A percentile compares a stretch with the other conserved stretches of the same genome.
These are phyloP conservation scores for Phialophora chinensis DNA, from an alignment of 2,329 filamentous ascomycete genomes.

Conservation along the genomic window DNA sequence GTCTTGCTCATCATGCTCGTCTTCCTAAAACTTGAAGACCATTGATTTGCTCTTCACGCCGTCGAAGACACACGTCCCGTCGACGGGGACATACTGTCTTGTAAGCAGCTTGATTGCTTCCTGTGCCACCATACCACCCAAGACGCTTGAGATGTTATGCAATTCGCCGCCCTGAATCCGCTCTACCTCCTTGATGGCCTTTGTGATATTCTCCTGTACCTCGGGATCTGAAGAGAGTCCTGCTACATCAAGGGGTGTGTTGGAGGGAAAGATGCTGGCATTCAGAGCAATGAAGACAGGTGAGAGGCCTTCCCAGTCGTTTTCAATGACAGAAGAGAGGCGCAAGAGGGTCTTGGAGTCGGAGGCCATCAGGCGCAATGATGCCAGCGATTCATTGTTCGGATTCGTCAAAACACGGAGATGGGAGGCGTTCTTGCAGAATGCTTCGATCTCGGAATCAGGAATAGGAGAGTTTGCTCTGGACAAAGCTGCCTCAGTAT, in stretches of 20 bases:
- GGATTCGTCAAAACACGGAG: slow-evolving; percentile 81
- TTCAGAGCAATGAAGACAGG: slow-evolving; percentile 73
- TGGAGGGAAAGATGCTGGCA: slow-evolving; percentile 43
- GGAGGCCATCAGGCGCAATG: slow-evolving; percentile 27
- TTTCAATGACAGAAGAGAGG: slow-evolving; percentile 40
- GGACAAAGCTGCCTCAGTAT: slow-evolving; percentile 56
- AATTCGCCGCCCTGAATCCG: slow-evolving; percentile 83
- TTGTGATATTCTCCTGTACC: slow-evolving; percentile 53
- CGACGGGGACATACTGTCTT: slow-evolving; percentile 69
- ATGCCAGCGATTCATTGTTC: slow-evolving; percentile 45
- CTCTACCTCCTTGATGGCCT: slow-evolving; percentile 70
- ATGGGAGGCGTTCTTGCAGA: slow-evolving; percentile 94
- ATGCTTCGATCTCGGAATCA: slow-evolving; percentile 79
- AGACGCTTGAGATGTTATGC: slow-evolving; percentile 87
- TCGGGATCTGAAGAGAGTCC: slow-evolving; percentile 47
- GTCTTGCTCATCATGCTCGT: neutral
- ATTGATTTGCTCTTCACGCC: slow-evolving; percentile 62
- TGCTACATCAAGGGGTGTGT: slow-evolving; percentile 43
- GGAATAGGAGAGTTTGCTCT: slow-evolving; percentile 59
- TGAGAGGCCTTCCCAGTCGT: slow-evolving; percentile 64
- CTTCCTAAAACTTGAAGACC: slow-evolving; percentile 36
- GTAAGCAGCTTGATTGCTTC: slow-evolving; percentile 85
- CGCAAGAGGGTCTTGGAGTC: slow-evolving; percentile 31
- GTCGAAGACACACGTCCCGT: slow-evolving; percentile 69
- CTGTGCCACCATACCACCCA: slow-evolving; percentile 93